These are phyloP conservation scores for Chlorella sp. DNA, from an alignment of 139 green algal genomes.

Conservation along the genomic window DNA sequence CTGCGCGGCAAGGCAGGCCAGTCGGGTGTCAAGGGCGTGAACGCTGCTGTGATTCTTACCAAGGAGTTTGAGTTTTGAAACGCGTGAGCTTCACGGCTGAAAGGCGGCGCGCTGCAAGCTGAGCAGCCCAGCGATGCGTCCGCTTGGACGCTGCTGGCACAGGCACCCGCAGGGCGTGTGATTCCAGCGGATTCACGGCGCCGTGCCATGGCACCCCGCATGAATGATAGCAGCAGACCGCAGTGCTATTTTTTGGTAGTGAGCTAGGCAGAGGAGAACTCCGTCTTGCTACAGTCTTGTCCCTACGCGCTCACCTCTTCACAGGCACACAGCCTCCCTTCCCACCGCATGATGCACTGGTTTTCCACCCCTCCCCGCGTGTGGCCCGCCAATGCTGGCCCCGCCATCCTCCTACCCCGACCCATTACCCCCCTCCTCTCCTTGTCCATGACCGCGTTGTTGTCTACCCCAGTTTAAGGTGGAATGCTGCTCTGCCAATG, in stretches of 20 bases:
- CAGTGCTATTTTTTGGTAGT: slow-evolving; percentile 11
- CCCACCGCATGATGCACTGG: neutral
- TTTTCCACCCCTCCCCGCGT: neutral
- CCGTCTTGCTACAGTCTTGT: neutral
- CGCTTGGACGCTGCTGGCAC: neutral
- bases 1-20: neutral
- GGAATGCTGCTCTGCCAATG: too few species aligned
- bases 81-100: neutral
- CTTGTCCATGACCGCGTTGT: neutral
- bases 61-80: slow-evolving; percentile 43
- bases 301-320: neutral
- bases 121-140: neutral
- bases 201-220: neutral
- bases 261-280: neutral
- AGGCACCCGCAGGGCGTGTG: neutral
- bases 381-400: neutral
- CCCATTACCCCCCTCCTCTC: neutral
- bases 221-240: neutral
- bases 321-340: too few species aligned
- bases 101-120: too few species aligned
- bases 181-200: neutral
- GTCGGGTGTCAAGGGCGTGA: neutral
- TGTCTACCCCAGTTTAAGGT: too few species aligned
- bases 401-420: too few species aligned
- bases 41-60: slow-evolving; percentile 6